Conservation (phyloP, 176 grass and related monocot species). For the Triticum dicoccoides region DNA sequence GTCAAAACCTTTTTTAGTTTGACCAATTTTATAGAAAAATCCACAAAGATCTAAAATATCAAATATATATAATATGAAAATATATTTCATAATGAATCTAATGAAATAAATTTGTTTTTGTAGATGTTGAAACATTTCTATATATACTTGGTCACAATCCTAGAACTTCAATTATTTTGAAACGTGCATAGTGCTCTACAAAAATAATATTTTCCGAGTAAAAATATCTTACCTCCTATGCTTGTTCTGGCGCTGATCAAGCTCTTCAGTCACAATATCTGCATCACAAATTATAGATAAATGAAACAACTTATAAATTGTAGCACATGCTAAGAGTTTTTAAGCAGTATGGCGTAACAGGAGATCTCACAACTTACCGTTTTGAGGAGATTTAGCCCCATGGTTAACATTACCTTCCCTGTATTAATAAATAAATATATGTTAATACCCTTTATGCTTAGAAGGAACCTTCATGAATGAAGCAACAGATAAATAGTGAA, state of each 20-base stretch:
- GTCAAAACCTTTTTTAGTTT: too few species aligned
- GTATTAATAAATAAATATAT: conserved; percentile 27
- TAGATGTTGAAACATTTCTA: too few species aligned
- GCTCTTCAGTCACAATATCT: conserved; percentile 78
- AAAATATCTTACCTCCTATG: conserved; percentile 69
- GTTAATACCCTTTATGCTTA: background rate
- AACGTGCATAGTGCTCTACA: background rate
- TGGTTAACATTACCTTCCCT: conserved; percentile 40
- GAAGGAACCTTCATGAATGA: background rate
- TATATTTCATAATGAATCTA: too few species aligned
- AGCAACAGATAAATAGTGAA: background rate
- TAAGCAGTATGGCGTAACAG: conserved; percentile 2
- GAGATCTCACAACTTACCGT: conserved; percentile 14
- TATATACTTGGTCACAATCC: too few species aligned
- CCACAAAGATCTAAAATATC: too few species aligned
- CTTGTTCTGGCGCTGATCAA: conserved; percentile 92
- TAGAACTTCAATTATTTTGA: too few species aligned
- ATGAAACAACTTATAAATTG: conserved; percentile 31
- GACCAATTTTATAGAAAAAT: too few species aligned
- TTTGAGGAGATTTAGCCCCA: conserved; percentile 43
- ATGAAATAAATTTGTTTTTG: too few species aligned
- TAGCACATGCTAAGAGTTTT: background rate
- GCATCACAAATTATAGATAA: conserved; percentile 16
- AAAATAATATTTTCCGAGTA: background rate
- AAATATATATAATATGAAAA: too few species aligned